Evolutionary conservation across 352 stramenopile genomes (phyloP), one percentile per base, ranked within the genome.

Genomic region (Phytophthora crassamura): DNA sequence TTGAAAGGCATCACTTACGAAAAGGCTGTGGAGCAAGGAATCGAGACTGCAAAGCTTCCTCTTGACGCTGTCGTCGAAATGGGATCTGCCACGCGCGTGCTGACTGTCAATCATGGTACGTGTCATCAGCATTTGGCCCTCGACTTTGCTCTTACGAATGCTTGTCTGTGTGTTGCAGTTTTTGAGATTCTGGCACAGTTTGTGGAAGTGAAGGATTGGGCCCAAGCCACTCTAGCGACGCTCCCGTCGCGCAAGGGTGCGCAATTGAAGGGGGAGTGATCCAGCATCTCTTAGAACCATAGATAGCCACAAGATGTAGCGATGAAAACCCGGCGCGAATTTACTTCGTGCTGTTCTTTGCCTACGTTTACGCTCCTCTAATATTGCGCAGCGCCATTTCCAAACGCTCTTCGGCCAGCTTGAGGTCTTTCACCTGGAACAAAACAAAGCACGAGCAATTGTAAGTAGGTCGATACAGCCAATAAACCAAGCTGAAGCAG

Each of bases 1-100:
- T 82, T 98, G n/a, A 98, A 98, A 67, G 80, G 87, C 9, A 85
- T 88, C 16, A 97, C 96, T 11, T 96, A 98, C 56, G 73, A 98
- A 48, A 97, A 98, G 65, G 96, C 96, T 4, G 48, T 94, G 34
- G 66, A 84, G 49, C 84, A 98, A 34, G 89, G 84, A n/a, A 95
- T 98, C 66, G 74, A 80, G 46, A 98, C 93, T 8, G 95, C 91
- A 28, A 97, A 95, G 60, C 74, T 99, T 14, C 94, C 95, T 3
- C 84, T 99, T n/a, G 79, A 95, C 49, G 76, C 95, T 52, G 77
- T 86, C 36, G 64, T 95, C 28, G 74, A 91, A 54, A 91, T 96
- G 77, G 79, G 81, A 33, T 72, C 77, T 22, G 53, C 75, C 14
- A 95, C 88, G 9, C 85, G 88, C 30, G 88, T 96, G 28, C 50